Conservation (phyloP, 1,139 yeast genomes). For the Blastobotrys petasosporus region DNA sequence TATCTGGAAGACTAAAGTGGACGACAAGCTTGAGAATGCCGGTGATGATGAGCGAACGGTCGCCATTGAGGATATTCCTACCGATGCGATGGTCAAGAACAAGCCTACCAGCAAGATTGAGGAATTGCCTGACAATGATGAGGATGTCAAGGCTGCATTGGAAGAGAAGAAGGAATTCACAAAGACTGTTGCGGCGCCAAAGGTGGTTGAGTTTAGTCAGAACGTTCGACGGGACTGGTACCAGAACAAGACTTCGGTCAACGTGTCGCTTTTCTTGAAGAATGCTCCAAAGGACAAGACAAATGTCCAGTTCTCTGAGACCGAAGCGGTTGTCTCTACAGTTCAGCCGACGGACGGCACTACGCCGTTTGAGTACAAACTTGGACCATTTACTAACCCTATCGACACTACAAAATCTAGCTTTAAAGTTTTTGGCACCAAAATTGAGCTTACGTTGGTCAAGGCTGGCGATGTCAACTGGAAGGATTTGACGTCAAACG, state of each 20-base stretch:
- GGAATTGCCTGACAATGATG: slow-evolving; percentile 5
- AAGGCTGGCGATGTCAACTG: slow-evolving; percentile 36
- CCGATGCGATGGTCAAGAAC: not conserved
- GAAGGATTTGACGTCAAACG: slow-evolving; percentile 24
- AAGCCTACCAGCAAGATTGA: not conserved
- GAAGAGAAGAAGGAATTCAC: slow-evolving; percentile 8
- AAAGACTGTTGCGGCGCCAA: slow-evolving; percentile 3
- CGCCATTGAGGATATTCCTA: slow-evolving; percentile 22
- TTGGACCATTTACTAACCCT: slow-evolving; percentile 44
- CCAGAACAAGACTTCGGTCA: slow-evolving; percentile 53
- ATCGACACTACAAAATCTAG: slow-evolving; percentile 46
- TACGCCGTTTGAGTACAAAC: slow-evolving; percentile 38
- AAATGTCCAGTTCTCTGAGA: slow-evolving; percentile 35
- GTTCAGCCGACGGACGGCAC: slow-evolving; percentile 18
- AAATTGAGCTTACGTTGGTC: slow-evolving; percentile 57
- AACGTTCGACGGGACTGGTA: slow-evolving; percentile 74
- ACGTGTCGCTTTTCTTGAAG: slow-evolving; percentile 68
- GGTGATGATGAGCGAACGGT: slow-evolving; percentile 14
- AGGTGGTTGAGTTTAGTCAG: slow-evolving; percentile 4
- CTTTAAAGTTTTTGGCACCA: slow-evolving; percentile 59
- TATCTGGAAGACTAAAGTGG: slow-evolving; percentile 22
- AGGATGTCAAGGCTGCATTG: slow-evolving; percentile 10
- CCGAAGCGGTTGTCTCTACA: slow-evolving; percentile 28
- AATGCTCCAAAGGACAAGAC: slow-evolving; percentile 47
- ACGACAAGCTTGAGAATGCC: slow-evolving; percentile 12